Evolutionary conservation across 2,329 filamentous ascomycete species (phyloP), one percentile per base, ranked within the genome.

Genomic region (Zasmidium angulare): DNA sequence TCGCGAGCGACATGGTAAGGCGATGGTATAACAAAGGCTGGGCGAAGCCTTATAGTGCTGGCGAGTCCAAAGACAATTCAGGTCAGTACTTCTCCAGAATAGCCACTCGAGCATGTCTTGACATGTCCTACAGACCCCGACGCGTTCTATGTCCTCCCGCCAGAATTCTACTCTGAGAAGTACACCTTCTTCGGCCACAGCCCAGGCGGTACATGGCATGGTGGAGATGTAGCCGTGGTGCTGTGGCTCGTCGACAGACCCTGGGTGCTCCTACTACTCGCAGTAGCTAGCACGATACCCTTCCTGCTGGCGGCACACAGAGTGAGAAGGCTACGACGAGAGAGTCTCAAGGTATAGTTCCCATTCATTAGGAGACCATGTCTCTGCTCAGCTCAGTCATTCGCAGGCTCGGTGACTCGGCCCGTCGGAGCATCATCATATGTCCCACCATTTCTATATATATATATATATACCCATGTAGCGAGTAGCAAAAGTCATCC

Each of bases 131-230:
- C 3, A 49, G 46, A 49, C 11, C 10, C 20, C 22, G 46, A 49
- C 11, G 46, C 22, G 46, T 22, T 49, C 46, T 43, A 43, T 50
- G 77, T 90, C 56, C 89, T 89, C 81, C 84, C 83, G 14, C 83
- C 86, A 49, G 87, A 89, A 69, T 90, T 89, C 75, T 87, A 86
- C 68, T 80, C 82, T 63, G 81, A 86, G 65, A 74, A 82, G 0
- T 90, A 87, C 87, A 88, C 85, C 64, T 90, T 90, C 78, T 90
- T 91, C 75, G 86, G 82, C 40, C 84, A 86, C 68, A 81, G 87
- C 68, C 72, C 83, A 53, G 86, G 86, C 46, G 86, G 84, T 73
- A 86, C 83, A 73, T 88, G 86, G 86, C 86, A 88, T 69, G 82
- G 80, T 49, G 82, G 80, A 60, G 86, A 88, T 66, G 85, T 86